Evolutionary conservation across 1,139 yeast genomes (phyloP).

Genomic region (Sugiyamaella grinbergsii): DNA sequence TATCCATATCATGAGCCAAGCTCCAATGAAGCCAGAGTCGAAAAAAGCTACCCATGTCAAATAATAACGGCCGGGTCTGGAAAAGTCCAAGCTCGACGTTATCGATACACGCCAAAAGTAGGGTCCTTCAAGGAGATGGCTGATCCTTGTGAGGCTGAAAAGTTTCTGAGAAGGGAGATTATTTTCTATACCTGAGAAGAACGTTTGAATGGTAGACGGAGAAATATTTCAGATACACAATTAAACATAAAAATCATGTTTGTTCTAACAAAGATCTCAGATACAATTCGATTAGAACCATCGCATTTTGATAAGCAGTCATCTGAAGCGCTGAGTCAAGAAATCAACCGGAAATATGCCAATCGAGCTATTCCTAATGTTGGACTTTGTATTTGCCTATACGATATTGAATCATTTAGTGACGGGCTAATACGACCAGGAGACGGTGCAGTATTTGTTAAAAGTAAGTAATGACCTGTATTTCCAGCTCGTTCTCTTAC

Average conservation of each 20-base stretch:
- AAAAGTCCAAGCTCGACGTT: no score
- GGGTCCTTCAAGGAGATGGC: background rate
- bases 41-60: no score
- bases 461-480: slow-evolving; percentile 37
- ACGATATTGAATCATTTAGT: slow-evolving; percentile 76
- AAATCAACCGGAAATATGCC: slow-evolving; percentile 79
- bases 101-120: background rate
- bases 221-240: background rate
- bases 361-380: slow-evolving; percentile 75
- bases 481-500: background rate
- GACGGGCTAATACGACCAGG: slow-evolving; percentile 93
- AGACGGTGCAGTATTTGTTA: slow-evolving; percentile 89
- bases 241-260: slow-evolving; percentile 61
- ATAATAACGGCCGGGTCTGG: no score
- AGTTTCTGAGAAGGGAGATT: no score
- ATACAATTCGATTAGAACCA: slow-evolving; percentile 86
- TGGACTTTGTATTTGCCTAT: slow-evolving; percentile 81
- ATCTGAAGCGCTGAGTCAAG: slow-evolving; percentile 71
- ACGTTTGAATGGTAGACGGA: background rate
- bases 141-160: background rate
- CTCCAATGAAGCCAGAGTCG: no score
- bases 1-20: no score
- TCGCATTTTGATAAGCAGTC: slow-evolving; percentile 74
- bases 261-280: slow-evolving; percentile 74
- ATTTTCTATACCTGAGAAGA: background rate